These are phyloP conservation scores for Trichoderma sp. DNA, from an alignment of 2,329 filamentous ascomycete species.

Conservation along the genomic window DNA sequence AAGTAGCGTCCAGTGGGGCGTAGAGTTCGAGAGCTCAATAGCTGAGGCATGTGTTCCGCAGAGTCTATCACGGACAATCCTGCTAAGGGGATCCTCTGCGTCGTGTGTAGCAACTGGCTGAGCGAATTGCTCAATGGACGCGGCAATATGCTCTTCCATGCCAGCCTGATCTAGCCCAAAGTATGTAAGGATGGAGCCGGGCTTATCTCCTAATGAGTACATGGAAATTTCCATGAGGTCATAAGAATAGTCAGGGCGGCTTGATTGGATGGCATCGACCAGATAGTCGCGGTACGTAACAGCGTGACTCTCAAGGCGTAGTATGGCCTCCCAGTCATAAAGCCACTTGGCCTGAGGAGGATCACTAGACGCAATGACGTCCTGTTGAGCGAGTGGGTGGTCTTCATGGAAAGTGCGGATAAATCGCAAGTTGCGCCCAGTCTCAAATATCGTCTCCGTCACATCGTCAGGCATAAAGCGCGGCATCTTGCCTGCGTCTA, in stretches of 20 bases:
- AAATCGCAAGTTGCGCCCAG: conserved; percentile 73
- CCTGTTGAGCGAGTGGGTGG: conserved; percentile 64
- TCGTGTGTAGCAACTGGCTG: conserved; percentile 33
- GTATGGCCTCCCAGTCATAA: conserved; percentile 71
- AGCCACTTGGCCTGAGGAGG: conserved; percentile 66
- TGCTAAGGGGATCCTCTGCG: conserved; percentile 40
- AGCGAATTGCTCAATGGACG: conserved; percentile 51
- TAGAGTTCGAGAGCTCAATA: conserved; percentile 37
- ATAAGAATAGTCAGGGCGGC: neutral
- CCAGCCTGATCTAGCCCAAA: conserved; percentile 51
- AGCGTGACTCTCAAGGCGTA: conserved; percentile 62
- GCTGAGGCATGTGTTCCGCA: conserved; percentile 32
- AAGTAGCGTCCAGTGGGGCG: conserved; percentile 59
- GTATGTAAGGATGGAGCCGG: neutral
- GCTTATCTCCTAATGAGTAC: neutral
- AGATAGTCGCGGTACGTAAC: conserved; percentile 37
- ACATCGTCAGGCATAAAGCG: conserved; percentile 71
- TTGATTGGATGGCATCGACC: conserved; percentile 28
- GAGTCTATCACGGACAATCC: conserved; percentile 44
- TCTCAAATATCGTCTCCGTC: conserved; percentile 73
- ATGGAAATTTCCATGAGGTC: neutral
- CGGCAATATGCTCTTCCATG: conserved; percentile 50
- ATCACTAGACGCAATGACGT: conserved; percentile 46
- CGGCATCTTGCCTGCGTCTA: conserved; percentile 68
- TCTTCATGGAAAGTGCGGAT: conserved; percentile 69